Evolutionary conservation across 169 alveolate species (phyloP).

Genomic region (Cryptosporidium meleagridis): DNA sequence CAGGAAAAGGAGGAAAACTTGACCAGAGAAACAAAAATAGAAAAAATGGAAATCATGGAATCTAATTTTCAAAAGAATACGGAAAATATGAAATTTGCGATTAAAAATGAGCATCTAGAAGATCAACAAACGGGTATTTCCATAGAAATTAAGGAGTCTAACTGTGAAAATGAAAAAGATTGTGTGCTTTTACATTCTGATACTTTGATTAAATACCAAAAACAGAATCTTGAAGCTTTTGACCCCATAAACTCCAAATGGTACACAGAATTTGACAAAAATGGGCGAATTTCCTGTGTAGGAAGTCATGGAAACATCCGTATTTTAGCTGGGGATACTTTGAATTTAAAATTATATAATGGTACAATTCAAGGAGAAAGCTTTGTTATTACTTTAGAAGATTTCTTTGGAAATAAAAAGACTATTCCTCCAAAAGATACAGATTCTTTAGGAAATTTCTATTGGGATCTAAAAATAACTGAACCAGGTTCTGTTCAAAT

Average conservation of each 20-base stretch:
- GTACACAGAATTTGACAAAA: constrained; percentile 43
- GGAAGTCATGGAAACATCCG: constrained; percentile 64
- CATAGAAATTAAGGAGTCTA: not conserved
- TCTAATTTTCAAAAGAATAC: not conserved
- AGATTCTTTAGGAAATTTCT: constrained; percentile 46
- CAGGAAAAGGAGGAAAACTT: constrained; percentile 13
- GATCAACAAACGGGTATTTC: not conserved
- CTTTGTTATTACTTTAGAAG: constrained; percentile 3
- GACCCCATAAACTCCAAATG: constrained; percentile 53
- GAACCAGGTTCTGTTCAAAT: constrained; percentile 46
- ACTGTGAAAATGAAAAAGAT: not conserved
- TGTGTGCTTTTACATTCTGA: constrained; percentile 13
- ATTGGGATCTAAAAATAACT: constrained; percentile 22
- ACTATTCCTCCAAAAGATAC: not conserved
- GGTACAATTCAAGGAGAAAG: constrained; percentile 41
- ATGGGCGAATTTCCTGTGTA: constrained; percentile 1
- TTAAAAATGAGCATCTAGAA: not conserved
- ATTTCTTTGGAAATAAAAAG: constrained; percentile 22
- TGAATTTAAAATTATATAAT: constrained; percentile 23
- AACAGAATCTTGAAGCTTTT: not conserved
- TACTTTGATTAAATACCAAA: not conserved
- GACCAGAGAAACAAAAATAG: not conserved
- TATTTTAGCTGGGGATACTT: constrained; percentile 21
- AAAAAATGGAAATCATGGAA: constrained; percentile 6
- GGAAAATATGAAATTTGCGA: not conserved